A percentile compares a stretch with the other conserved stretches of the same genome.
Evolutionary conservation across 148 eudicot genomes (phyloP).

Genomic region (Suaeda aralocaspica): DNA sequence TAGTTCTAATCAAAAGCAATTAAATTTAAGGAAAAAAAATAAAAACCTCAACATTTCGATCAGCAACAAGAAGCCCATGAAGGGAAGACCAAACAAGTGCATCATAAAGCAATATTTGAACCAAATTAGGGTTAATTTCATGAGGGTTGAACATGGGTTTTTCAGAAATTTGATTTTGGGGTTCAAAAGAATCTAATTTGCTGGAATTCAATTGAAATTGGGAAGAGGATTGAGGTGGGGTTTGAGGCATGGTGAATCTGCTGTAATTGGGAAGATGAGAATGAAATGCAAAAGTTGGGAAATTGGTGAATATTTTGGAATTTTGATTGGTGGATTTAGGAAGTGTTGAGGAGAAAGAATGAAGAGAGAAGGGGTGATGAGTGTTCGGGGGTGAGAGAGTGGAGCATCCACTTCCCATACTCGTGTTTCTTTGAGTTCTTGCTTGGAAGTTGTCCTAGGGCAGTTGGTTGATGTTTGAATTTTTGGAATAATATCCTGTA

Average conservation of each 20-base stretch:
- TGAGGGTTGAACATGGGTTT: constrained; percentile 49
- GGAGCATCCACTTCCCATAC: constrained; percentile 34
- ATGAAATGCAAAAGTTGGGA: constrained; percentile 1
- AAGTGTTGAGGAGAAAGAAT: not conserved
- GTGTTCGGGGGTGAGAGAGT: constrained; percentile 19
- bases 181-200: constrained; percentile 22
- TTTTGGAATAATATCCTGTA: too few relatives aligned
- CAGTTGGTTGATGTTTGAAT: too few relatives aligned
- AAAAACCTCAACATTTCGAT: constrained; percentile 58
- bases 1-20: not conserved
- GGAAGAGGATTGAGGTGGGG: constrained; percentile 20
- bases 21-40: not conserved
- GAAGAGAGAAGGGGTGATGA: not conserved
- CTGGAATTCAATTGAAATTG: constrained; percentile 25
- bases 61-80: constrained; percentile 87
- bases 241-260: constrained; percentile 26
- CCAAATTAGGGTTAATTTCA: constrained; percentile 43
- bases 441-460: too few relatives aligned
- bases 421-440: too few relatives aligned
- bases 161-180: constrained; percentile 23
- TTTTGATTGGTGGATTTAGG: constrained; percentile 10
- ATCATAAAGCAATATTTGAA: constrained; percentile 59
- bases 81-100: constrained; percentile 83
- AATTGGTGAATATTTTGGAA: constrained; percentile 6
- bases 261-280: constrained; percentile 14